Conservation (phyloP, 2,329 filamentous ascomycete species). For the Chalara sp. region DNA sequence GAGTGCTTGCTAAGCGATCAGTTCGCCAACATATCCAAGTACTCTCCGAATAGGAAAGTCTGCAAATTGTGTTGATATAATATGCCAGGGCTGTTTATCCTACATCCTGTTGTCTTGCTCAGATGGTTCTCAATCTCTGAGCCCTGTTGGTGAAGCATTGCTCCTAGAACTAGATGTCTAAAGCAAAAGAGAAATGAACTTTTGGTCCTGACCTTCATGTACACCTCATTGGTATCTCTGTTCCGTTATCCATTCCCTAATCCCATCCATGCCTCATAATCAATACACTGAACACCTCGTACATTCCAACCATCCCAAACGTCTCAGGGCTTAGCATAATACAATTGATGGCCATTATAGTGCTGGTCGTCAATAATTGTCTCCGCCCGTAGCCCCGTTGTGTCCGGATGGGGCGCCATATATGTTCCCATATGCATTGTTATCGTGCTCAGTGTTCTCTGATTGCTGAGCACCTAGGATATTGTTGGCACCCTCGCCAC, state of each 20-base stretch:
- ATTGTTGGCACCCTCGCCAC: slow-evolving; percentile 25
- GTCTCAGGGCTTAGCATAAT: slow-evolving; percentile 15
- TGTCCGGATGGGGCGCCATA: slow-evolving; percentile 46
- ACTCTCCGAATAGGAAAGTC: too few species aligned
- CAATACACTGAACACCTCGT: slow-evolving; percentile 17
- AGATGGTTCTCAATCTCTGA: slow-evolving; percentile 11
- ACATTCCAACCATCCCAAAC: slow-evolving; percentile 2
- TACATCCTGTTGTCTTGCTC: slow-evolving; percentile 20
- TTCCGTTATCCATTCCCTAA: slow-evolving; percentile 1
- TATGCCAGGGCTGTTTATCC: slow-evolving; percentile 20
- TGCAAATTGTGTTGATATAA: too few species aligned
- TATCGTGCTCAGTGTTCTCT: slow-evolving; percentile 27
- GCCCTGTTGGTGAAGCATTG: slow-evolving; percentile 13
- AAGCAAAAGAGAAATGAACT: slow-evolving; percentile 6
- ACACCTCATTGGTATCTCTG: slow-evolving; percentile 14
- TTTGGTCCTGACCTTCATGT: slow-evolving; percentile 23
- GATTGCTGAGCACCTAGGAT: slow-evolving; percentile 26
- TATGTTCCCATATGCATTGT: slow-evolving; percentile 31
- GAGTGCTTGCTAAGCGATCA: too few species aligned
- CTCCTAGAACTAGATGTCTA: not conserved
- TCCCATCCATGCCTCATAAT: slow-evolving; percentile 21
- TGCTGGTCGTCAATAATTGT: slow-evolving; percentile 17
- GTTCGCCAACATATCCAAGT: too few species aligned
- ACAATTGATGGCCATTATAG: slow-evolving; percentile 1
- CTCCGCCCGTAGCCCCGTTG: slow-evolving; percentile 41